phyloP scores from a whole-genome alignment of 2,329 filamentous ascomycete species.

The Aspergillus vadensis region DNA sequence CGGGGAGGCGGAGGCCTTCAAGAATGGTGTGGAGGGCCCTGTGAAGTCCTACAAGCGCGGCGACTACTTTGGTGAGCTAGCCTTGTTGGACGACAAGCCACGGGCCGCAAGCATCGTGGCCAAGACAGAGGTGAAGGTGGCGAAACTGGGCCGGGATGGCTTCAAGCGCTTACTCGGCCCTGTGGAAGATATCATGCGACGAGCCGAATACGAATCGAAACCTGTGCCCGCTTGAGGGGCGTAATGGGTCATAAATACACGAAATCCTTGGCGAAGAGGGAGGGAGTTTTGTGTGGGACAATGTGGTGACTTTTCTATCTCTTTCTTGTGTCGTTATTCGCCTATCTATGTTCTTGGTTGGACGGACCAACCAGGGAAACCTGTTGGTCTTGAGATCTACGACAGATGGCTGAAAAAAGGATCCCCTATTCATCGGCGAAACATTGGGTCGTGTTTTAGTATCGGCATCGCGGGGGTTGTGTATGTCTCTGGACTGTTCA shows the following conservation, averaged over 20 bases:
- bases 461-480: conserved; percentile 10
- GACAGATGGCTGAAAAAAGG: conserved; percentile 16
- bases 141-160: conserved; percentile 86
- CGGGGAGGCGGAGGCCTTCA: conserved; percentile 84
- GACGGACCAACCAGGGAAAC: conserved; percentile 16
- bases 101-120: conserved; percentile 87
- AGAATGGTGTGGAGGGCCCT: conserved; percentile 67
- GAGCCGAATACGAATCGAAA: conserved; percentile 51
- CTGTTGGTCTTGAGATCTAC: conserved; percentile 12
- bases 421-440: conserved; percentile 13
- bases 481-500: conserved; percentile 10
- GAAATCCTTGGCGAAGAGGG: conserved; percentile 8
- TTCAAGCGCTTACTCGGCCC: conserved; percentile 92
- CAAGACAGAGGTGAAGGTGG: conserved; percentile 86
- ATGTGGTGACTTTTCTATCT: conserved; percentile 13
- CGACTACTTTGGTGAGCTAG: conserved; percentile 96
- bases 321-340: conserved; percentile 12
- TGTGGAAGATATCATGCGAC: conserved; percentile 90
- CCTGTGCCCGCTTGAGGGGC: conserved; percentile 29
- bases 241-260: conserved; percentile 14
- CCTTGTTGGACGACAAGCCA: conserved; percentile 88
- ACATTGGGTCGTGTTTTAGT: conserved; percentile 13
- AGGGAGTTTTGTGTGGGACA: conserved; percentile 8
- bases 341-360: conserved; percentile 8
- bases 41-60: conserved; percentile 86